Conservation (phyloP, 1,284 basidiomycete species). For the Neonothopanus nambi region DNA sequence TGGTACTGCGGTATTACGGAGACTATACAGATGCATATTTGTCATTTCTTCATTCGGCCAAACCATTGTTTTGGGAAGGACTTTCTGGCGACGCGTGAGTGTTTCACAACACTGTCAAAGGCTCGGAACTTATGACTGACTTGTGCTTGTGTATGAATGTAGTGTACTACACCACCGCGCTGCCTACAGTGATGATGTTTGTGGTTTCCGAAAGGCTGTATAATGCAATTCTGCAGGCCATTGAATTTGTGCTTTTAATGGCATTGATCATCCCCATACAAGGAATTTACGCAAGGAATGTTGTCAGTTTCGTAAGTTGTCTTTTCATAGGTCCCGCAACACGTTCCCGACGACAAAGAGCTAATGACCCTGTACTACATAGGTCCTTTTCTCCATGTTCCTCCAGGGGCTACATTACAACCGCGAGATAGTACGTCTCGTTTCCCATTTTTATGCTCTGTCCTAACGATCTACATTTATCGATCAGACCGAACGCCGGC, state of each 20-base stretch:
- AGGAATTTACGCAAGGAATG: constrained; percentile 27
- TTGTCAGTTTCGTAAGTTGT: constrained; percentile 25
- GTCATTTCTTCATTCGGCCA: constrained; percentile 21
- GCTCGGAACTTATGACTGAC: neutral
- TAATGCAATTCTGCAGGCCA: constrained; percentile 22
- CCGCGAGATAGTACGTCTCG: constrained; percentile 28
- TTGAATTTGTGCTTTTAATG: constrained; percentile 22
- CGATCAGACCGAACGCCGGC: constrained; percentile 40
- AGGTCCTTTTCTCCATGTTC: constrained; percentile 27
- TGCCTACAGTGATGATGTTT: constrained; percentile 28
- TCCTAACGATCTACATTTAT: neutral
- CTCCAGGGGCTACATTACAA: constrained; percentile 34
- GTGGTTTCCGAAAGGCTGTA: constrained; percentile 24
- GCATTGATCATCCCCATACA: constrained; percentile 27
- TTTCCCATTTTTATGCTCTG: constrained; percentile 2
- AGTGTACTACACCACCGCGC: constrained; percentile 25
- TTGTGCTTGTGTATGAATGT: too few relatives aligned
- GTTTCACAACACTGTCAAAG: neutral
- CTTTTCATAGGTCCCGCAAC: neutral
- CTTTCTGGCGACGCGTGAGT: constrained; percentile 26
- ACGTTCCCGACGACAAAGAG: neutral
- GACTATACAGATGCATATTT: constrained; percentile 25
- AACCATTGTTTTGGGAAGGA: constrained; percentile 17
- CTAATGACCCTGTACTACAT: neutral
- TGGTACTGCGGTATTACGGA: constrained; percentile 32